Evolutionary conservation across 805 yeast species (phyloP).

Genomic region (Monosporozyma aerobia): DNA sequence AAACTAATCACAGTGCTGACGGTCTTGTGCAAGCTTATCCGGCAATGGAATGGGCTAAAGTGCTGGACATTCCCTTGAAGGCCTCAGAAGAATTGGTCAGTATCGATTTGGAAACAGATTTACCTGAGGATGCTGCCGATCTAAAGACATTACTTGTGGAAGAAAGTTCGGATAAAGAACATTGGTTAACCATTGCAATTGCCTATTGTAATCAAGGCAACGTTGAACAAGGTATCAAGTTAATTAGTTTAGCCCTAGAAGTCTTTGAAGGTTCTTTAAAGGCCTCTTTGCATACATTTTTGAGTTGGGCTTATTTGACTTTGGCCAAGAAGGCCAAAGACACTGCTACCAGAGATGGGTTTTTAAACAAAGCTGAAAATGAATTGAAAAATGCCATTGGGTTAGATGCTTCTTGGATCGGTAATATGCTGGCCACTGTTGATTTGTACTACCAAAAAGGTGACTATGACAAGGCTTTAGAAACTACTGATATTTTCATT

Average conservation of each 20-base stretch:
- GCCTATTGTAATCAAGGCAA: constrained; percentile 64
- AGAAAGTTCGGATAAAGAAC: constrained; percentile 65
- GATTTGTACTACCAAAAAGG: constrained; percentile 50
- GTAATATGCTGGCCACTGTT: constrained; percentile 58
- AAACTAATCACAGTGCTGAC: not conserved
- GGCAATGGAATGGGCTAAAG: constrained; percentile 24
- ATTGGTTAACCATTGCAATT: constrained; percentile 76
- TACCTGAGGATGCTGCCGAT: constrained; percentile 86
- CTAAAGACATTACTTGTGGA: constrained; percentile 67
- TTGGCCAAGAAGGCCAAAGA: constrained; percentile 29
- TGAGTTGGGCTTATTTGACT: constrained; percentile 65
- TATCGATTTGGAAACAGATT: constrained; percentile 67
- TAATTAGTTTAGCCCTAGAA: constrained; percentile 52
- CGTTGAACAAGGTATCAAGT: constrained; percentile 51
- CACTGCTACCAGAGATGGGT: constrained; percentile 22
- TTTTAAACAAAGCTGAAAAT: constrained; percentile 35
- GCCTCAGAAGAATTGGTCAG: constrained; percentile 79
- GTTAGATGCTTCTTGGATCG: constrained; percentile 37
- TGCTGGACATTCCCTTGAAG: constrained; percentile 56
- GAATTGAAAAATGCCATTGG: constrained; percentile 41
- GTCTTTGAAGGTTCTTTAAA: constrained; percentile 19
- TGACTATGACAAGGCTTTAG: constrained; percentile 61
- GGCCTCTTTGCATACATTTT: constrained; percentile 51
- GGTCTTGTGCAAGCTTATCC: constrained; percentile 14
- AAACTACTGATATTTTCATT: constrained; percentile 53